phyloP scores from a whole-genome alignment of 306 rosid genomes.

The Adenanthera pavonina region DNA sequence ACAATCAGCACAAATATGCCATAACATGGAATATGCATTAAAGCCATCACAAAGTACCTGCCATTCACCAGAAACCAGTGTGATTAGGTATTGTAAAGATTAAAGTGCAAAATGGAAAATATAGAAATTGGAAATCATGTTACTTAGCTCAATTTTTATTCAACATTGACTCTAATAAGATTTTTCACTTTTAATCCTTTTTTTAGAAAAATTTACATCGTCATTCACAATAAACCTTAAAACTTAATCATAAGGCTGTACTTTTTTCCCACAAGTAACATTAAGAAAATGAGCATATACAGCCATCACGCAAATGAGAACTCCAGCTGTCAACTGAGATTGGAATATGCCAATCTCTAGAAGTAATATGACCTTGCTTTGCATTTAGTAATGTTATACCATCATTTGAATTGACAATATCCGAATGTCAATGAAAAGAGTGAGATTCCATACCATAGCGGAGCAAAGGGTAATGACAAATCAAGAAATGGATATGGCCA shows the following conservation, averaged over 20 bases:
- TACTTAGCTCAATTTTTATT: slow-evolving; percentile 9
- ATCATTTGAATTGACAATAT: slow-evolving; percentile 20
- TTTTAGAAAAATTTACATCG: neutral
- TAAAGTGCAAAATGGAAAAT: neutral
- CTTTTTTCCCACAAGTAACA: slow-evolving; percentile 5
- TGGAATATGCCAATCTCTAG: neutral
- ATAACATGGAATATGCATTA: slow-evolving; percentile 58
- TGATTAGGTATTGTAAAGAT: slow-evolving; percentile 19
- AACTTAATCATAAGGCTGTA: slow-evolving; percentile 12
- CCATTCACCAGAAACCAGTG: slow-evolving; percentile 19
- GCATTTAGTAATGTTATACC: neutral
- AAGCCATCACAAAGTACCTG: slow-evolving; percentile 53
- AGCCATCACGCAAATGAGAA: slow-evolving; percentile 17
- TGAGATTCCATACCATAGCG: slow-evolving; percentile 64
- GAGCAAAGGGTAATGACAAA: slow-evolving; percentile 70
- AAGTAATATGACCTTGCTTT: neutral
- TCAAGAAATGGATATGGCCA: slow-evolving; percentile 93
- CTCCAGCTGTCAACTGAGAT: neutral
- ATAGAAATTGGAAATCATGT: neutral
- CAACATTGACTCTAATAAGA: neutral
- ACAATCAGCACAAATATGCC: slow-evolving; percentile 50
- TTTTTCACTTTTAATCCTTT: neutral
- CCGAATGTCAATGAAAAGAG: neutral
- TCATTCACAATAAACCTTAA: slow-evolving; percentile 13
- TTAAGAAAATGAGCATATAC: slow-evolving; percentile 10